These are phyloP conservation scores for Aspergillus panamensis DNA, from an alignment of 495 filamentous ascomycete species.

Conservation along the genomic window DNA sequence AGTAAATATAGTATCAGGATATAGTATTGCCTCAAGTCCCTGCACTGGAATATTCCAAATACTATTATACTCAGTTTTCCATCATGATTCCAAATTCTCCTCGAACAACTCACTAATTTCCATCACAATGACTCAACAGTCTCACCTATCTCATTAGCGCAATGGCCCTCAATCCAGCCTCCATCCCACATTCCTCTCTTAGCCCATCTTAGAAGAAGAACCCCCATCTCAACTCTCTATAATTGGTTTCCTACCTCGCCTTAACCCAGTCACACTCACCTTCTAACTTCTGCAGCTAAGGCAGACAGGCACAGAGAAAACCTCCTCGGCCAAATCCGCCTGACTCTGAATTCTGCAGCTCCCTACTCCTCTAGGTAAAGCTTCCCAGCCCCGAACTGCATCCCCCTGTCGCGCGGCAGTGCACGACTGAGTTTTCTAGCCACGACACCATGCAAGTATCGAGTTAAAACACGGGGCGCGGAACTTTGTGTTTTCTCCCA, in stretches of 20 bases:
- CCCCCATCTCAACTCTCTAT: no score
- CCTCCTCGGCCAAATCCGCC: slow-evolving; percentile 2
- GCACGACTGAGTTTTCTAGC: slow-evolving; percentile 4
- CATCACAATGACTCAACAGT: neutral
- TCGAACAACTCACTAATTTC: neutral
- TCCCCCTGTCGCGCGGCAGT: slow-evolving; percentile 10
- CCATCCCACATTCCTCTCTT: neutral
- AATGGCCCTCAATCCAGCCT: neutral
- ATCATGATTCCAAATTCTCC: neutral
- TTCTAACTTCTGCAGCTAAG: no score
- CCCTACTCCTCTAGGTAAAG: slow-evolving; percentile 2
- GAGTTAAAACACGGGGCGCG: no score
- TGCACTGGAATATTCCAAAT: no score
- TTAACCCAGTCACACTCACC: no score
- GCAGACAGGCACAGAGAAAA: neutral
- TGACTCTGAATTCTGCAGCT: neutral
- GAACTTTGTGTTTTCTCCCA: no score
- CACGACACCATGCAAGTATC: neutral
- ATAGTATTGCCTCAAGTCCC: no score
- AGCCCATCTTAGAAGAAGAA: no score
- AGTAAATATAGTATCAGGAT: no score
- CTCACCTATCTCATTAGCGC: neutral
- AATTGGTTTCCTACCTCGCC: no score
- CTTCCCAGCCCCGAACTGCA: neutral
- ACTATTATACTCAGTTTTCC: no score